Percentiles rank a stretch among this genome's conserved stretches.
These are phyloP conservation scores for Yamadazyma atlantica DNA, from an alignment of 1,139 yeast species.

Conservation along the genomic window DNA sequence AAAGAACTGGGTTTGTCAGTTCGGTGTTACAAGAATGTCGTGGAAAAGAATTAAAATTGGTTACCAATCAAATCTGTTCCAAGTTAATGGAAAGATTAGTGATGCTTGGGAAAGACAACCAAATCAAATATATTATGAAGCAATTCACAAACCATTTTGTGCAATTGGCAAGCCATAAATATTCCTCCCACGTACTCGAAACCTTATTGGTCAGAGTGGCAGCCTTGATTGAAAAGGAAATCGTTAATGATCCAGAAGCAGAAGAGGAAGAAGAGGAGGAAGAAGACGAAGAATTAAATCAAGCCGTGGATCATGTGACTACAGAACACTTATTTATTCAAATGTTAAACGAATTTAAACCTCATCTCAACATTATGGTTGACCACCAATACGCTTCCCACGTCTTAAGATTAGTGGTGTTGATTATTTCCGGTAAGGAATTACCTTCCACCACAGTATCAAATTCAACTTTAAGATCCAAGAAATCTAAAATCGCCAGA, in stretches of 20 bases:
- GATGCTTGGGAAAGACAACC: conserved; percentile 62
- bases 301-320: conserved; percentile 31
- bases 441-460: conserved; percentile 75
- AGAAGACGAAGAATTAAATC: conserved; percentile 30
- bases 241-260: conserved; percentile 35
- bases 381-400: conserved; percentile 86
- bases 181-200: conserved; percentile 91
- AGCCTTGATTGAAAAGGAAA: conserved; percentile 71
- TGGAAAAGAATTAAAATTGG: conserved; percentile 90
- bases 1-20: conserved; percentile 65
- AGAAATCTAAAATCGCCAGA: conserved; percentile 85
- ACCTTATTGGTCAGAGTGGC: conserved; percentile 79
- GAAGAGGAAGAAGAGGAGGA: conserved; percentile 30
- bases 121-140: conserved; percentile 62
- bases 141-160: conserved; percentile 71
- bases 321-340: conserved; percentile 65
- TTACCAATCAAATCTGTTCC: conserved; percentile 92
- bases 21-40: conserved; percentile 83
- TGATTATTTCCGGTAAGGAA: conserved; percentile 74
- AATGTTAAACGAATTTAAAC: conserved; percentile 67
- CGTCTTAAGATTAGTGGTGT: conserved; percentile 68
- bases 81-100: conserved; percentile 86
- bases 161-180: conserved; percentile 81
- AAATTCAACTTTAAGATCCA: conserved; percentile 78
- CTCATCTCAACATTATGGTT: conserved; percentile 59